A percentile compares a stretch with the other conserved stretches of the same genome.
Evolutionary conservation across 2,329 filamentous ascomycete genomes (phyloP).

Genomic region (Venturia oleaginea): DNA sequence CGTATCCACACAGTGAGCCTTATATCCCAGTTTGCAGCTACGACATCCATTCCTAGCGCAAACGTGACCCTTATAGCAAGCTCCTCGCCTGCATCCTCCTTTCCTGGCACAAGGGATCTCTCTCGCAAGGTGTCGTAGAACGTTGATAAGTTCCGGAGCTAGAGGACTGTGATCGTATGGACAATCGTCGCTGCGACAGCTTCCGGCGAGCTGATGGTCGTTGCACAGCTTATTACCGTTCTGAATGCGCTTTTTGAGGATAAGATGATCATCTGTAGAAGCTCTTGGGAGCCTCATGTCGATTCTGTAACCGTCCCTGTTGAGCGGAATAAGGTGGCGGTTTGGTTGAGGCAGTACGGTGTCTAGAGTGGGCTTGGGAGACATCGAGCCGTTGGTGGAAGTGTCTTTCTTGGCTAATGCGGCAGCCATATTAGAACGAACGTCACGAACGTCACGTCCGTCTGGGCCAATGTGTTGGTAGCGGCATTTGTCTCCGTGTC

Average conservation of each 20-base stretch:
- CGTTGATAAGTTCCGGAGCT: conserved; percentile 29
- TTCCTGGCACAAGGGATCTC: conserved; percentile 34
- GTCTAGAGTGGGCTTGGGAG: background rate
- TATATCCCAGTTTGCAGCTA: background rate
- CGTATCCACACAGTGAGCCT: background rate
- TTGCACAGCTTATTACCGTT: conserved; percentile 40
- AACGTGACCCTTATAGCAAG: conserved; percentile 40
- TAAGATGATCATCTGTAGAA: conserved; percentile 27
- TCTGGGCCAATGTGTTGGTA: background rate
- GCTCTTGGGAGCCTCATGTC: conserved; percentile 35
- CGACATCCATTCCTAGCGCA: conserved; percentile 29
- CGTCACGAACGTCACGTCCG: background rate
- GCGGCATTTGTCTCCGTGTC: conserved; percentile 1
- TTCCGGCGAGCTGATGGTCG: conserved; percentile 35
- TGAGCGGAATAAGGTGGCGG: conserved; percentile 35
- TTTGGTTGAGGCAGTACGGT: conserved; percentile 17
- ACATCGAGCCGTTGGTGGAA: background rate
- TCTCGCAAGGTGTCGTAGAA: conserved; percentile 37
- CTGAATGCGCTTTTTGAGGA: conserved; percentile 30
- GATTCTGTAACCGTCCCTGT: conserved; percentile 38
- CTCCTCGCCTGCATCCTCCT: conserved; percentile 32
- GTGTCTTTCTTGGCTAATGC: background rate
- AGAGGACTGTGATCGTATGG: conserved; percentile 39
- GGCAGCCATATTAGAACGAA: background rate
- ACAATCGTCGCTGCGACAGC: conserved; percentile 31